phyloP scores from a whole-genome alignment of 352 stramenopile species.

The Phytopythium litorale region DNA sequence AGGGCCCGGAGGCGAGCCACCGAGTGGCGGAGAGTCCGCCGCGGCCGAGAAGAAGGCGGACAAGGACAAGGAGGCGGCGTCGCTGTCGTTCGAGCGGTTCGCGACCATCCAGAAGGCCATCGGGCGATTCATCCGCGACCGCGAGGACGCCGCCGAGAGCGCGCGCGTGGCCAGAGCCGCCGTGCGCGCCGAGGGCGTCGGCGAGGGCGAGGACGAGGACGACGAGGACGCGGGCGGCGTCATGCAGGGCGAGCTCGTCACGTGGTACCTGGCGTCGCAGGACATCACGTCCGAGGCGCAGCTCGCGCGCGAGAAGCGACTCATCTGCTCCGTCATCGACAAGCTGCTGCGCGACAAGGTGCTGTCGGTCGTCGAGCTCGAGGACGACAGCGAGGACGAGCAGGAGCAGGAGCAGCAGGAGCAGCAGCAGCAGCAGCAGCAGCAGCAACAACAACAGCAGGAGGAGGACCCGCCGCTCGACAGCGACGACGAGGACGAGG shows the following conservation, averaged over 20 bases:
- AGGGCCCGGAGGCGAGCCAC: not conserved
- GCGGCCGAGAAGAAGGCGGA: slow-evolving; percentile 10
- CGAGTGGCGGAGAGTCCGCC: not conserved
- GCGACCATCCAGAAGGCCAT: slow-evolving; percentile 80
- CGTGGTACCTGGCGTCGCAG: slow-evolving; percentile 80
- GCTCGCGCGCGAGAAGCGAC: slow-evolving; percentile 69
- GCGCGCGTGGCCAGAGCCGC: slow-evolving; percentile 41
- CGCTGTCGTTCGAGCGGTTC: slow-evolving; percentile 80
- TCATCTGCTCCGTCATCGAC: slow-evolving; percentile 83
- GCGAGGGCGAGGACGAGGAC: slow-evolving; percentile 37
- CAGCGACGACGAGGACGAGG: slow-evolving; percentile 6
- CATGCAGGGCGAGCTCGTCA: slow-evolving; percentile 77
- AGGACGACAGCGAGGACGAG: slow-evolving; percentile 43
- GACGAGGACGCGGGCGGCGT: slow-evolving; percentile 60
- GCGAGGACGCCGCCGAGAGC: slow-evolving; percentile 59
- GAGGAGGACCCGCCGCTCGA: too few species aligned
- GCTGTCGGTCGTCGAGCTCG: slow-evolving; percentile 62
- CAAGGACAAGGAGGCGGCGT: slow-evolving; percentile 26
- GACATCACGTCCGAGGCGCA: slow-evolving; percentile 84
- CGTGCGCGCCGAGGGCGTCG: slow-evolving; percentile 10
- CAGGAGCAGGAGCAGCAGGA: slow-evolving; percentile 8
- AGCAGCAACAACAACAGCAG: too few species aligned
- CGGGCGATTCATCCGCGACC: slow-evolving; percentile 72
- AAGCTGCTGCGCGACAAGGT: slow-evolving; percentile 78
- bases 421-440: not conserved